Evolutionary conservation across 2,329 filamentous ascomycete genomes (phyloP).

Genomic region (Ascochyta koolunga): DNA sequence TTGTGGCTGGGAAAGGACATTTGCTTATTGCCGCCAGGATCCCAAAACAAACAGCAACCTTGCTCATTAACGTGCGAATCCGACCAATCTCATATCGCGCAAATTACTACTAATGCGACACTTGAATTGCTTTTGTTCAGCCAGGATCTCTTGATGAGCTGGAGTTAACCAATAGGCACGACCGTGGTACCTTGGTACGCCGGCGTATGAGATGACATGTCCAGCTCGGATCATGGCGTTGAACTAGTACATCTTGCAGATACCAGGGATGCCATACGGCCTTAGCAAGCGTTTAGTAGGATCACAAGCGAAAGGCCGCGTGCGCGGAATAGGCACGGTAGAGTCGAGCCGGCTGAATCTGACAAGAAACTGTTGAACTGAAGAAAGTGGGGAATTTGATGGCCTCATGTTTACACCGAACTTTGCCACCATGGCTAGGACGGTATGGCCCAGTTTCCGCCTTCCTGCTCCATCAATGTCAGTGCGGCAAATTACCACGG

Average conservation of each 20-base stretch:
- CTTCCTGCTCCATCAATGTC: conserved; percentile 1
- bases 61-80: conserved; percentile 3
- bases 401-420: conserved; percentile 6
- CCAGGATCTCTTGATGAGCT: conserved; percentile 5
- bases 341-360: conserved; percentile 1
- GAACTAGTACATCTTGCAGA: conserved; percentile 10
- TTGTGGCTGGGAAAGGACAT: conserved; percentile 13
- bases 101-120: conserved; percentile 7
- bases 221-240: conserved; percentile 4
- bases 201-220: conserved; percentile 2
- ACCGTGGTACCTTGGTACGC: conserved; percentile 16
- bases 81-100: conserved; percentile 4
- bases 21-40: conserved; percentile 20
- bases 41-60: conserved; percentile 17
- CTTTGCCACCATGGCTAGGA: background rate
- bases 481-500: conserved; percentile 1
- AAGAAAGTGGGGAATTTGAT: conserved; percentile 9
- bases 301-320: background rate
- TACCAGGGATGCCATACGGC: conserved; percentile 2
- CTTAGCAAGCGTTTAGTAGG: background rate
- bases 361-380: conserved; percentile 12
- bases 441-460: background rate
- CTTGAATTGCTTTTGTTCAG: conserved; percentile 4
- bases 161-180: background rate
- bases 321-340: conserved; percentile 5